phyloP scores from a whole-genome alignment of 306 rosid species.

The Cotoneaster glaucophyllus region DNA sequence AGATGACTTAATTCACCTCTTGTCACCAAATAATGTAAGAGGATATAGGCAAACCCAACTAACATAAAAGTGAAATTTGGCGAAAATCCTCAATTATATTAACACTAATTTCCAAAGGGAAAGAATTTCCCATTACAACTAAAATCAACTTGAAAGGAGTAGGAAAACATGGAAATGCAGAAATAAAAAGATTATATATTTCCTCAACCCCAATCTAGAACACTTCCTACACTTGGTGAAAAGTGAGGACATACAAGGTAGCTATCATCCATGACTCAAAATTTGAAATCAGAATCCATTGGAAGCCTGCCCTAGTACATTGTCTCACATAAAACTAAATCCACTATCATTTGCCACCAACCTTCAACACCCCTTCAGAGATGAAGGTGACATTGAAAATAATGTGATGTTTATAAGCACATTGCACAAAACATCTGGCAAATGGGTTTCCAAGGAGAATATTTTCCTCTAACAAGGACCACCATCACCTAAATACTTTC shows the following conservation, averaged over 20 bases:
- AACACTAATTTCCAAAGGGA: neutral
- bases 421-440: no score
- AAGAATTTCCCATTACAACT: neutral
- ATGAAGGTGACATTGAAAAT: neutral
- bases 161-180: neutral
- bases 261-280: neutral
- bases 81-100: neutral
- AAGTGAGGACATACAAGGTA: neutral
- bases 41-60: neutral
- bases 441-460: neutral
- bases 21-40: neutral
- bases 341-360: neutral
- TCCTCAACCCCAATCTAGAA: neutral
- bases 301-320: neutral
- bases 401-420: neutral
- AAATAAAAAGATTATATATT: no score
- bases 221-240: neutral
- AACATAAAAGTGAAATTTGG: neutral
- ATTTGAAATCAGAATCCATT: neutral
- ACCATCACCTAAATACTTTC: neutral
- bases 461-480: neutral
- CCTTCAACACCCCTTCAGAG: neutral
- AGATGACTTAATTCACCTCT: neutral
- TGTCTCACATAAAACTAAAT: neutral
- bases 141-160: neutral